These are phyloP conservation scores for Butyriboletus loyo DNA, from an alignment of 768 basidiomycete genomes.

Conservation along the genomic window DNA sequence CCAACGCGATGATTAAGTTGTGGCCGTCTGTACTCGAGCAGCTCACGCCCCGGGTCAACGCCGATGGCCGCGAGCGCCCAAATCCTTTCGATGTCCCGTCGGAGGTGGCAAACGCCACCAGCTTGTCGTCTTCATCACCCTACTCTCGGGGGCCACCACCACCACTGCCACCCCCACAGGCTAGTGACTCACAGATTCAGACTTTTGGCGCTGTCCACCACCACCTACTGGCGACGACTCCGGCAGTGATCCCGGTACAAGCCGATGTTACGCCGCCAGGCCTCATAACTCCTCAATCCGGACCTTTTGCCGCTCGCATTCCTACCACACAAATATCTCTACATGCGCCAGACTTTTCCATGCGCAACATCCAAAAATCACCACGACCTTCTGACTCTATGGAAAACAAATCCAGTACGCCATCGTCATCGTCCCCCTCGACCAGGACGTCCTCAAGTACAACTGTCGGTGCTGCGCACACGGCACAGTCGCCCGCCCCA, in stretches of 20 bases:
- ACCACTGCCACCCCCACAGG: background rate
- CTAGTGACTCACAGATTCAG: constrained; percentile 12
- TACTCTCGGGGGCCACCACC: constrained; percentile 9
- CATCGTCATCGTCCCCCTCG: constrained; percentile 43
- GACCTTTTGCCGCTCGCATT: constrained; percentile 46
- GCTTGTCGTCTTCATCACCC: constrained; percentile 19
- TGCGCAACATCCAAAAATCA: constrained; percentile 56
- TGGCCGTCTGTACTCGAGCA: constrained; percentile 60
- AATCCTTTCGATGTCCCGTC: constrained; percentile 67
- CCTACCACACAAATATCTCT: constrained; percentile 68
- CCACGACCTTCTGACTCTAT: constrained; percentile 29
- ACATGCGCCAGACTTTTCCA: constrained; percentile 83
- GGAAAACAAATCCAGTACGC: constrained; percentile 36
- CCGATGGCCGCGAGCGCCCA: constrained; percentile 41
- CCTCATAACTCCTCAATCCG: constrained; percentile 45
- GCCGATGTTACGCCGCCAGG: constrained; percentile 42
- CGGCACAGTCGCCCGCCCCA: constrained; percentile 28
- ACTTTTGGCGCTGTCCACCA: constrained; percentile 24
- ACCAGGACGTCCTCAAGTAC: constrained; percentile 32
- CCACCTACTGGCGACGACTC: constrained; percentile 27
- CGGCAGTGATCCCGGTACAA: constrained; percentile 23
- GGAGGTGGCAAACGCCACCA: constrained; percentile 29
- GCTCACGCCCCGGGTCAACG: constrained; percentile 54
- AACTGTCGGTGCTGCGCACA: constrained; percentile 11
- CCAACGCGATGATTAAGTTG: constrained; percentile 59